Conservation (phyloP, 2,329 filamentous ascomycete species). For the Diaporthe helianthi region DNA sequence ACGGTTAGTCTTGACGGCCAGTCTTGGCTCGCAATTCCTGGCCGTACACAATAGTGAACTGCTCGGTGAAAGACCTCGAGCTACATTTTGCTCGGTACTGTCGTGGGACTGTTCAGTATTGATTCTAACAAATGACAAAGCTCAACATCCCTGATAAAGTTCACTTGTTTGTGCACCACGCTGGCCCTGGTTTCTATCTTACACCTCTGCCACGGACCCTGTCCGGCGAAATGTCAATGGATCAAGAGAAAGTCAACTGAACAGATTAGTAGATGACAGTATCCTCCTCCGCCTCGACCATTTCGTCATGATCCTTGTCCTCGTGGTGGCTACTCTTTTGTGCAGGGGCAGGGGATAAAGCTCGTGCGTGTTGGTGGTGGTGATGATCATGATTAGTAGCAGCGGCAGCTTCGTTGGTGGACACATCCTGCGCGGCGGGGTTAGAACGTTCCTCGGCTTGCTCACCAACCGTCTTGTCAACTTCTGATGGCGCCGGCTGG, state of each 20-base stretch:
- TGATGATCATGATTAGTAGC: conserved; percentile 32
- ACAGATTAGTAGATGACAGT: conserved; percentile 81
- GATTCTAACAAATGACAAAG: not conserved
- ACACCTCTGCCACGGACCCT: not conserved
- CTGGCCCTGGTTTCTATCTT: conserved; percentile 6
- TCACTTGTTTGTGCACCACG: too few relatives aligned
- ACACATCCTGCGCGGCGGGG: conserved; percentile 43
- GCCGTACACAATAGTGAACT: not conserved
- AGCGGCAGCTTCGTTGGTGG: conserved; percentile 45
- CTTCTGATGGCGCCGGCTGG: conserved; percentile 38
- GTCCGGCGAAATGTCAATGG: not conserved
- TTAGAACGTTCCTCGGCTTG: conserved; percentile 50
- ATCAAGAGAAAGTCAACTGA: not conserved
- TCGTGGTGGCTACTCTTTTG: conserved; percentile 40
- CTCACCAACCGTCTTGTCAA: conserved; percentile 53
- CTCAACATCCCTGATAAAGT: not conserved
- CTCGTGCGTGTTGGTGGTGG: conserved; percentile 17
- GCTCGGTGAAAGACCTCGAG: too few relatives aligned
- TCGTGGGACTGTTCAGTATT: not conserved
- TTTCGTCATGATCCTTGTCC: conserved; percentile 64
- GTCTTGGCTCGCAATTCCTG: not conserved
- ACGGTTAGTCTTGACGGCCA: not conserved
- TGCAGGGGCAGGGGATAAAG: conserved; percentile 36
- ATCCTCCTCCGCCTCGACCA: conserved; percentile 87
- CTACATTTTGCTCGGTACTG: not conserved